Percentiles rank a stretch among this genome's conserved stretches.
Evolutionary conservation across 2,329 filamentous ascomycete species (phyloP).

Genomic region (Neoascochyta sp.): DNA sequence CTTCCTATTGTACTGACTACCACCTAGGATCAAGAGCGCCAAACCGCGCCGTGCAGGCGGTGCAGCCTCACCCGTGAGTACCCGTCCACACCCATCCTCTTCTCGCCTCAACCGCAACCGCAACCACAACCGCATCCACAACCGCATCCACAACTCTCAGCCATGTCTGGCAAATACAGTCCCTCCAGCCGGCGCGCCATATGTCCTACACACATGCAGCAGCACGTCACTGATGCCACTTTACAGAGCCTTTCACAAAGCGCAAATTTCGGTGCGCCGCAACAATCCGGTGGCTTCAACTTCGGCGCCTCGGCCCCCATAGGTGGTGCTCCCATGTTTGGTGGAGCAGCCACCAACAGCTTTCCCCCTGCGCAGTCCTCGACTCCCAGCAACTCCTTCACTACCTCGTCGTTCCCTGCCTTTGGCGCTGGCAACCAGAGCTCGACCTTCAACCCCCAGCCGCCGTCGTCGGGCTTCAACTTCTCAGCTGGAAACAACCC

Average conservation of each 20-base stretch:
- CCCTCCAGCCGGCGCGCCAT: constrained; percentile 8
- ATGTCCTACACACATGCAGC: constrained; percentile 7
- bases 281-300: constrained; percentile 17
- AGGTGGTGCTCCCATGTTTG: constrained; percentile 12
- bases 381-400: constrained; percentile 23
- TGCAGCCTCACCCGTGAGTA: constrained; percentile 26
- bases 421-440: constrained; percentile 23
- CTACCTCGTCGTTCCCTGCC: constrained; percentile 30
- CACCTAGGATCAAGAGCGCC: constrained; percentile 22
- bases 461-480: constrained; percentile 24
- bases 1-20: too few relatives aligned
- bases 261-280: constrained; percentile 18
- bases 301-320: constrained; percentile 23
- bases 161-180: constrained; percentile 7
- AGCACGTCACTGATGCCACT: constrained; percentile 16
- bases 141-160: constrained; percentile 1
- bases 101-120: constrained; percentile 1
- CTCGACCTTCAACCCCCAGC: constrained; percentile 23
- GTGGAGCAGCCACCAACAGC: constrained; percentile 24
- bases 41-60: constrained; percentile 23
- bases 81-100: constrained; percentile 2
- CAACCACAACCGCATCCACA: constrained; percentile 2
- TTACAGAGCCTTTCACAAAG: constrained; percentile 20
- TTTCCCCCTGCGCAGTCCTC: constrained; percentile 30
- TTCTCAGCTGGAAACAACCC: constrained; percentile 26